Percentiles rank a stretch among this genome's conserved stretches.
Evolutionary conservation across 768 basidiomycete species (phyloP).

Genomic region (Sporobolomyces roseus): DNA sequence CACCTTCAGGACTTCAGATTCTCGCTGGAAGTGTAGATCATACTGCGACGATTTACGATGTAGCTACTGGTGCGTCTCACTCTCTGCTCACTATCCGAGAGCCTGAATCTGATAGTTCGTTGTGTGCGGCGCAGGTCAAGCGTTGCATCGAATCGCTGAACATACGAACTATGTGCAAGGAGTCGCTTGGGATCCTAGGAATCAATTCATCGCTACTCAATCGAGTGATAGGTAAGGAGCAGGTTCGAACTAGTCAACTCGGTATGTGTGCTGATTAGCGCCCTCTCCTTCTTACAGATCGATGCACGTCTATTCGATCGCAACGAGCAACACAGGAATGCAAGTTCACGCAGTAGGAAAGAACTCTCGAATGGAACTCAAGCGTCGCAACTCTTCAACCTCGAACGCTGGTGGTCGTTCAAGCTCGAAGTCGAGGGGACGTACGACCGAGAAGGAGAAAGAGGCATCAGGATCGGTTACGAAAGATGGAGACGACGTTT

Average conservation of each 20-base stretch:
- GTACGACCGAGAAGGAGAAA: neutral
- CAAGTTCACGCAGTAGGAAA: conserved; percentile 73
- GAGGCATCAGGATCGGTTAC: neutral
- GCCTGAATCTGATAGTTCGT: neutral
- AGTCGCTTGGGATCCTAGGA: conserved; percentile 96
- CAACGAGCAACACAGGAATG: conserved; percentile 52
- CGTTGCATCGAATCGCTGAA: conserved; percentile 82
- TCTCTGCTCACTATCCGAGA: neutral
- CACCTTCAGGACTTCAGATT: conserved; percentile 87
- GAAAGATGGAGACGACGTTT: conserved; percentile 2
- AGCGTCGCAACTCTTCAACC: too few relatives aligned
- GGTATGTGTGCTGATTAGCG: too few relatives aligned
- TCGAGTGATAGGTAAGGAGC: conserved; percentile 79
- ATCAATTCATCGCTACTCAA: conserved; percentile 96
- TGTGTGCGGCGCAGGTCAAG: conserved; percentile 60
- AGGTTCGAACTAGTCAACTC: too few relatives aligned
- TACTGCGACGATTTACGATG: conserved; percentile 75
- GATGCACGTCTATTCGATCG: conserved; percentile 88
- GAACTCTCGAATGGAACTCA: conserved; percentile 68
- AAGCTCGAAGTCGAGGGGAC: neutral
- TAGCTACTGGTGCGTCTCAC: conserved; percentile 59
- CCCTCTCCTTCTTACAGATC: conserved; percentile 51
- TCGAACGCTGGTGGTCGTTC: neutral
- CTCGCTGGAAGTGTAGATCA: conserved; percentile 98
- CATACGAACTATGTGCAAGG: conserved; percentile 97